Evolutionary conservation across 306 rosid species (phyloP).

Genomic region (Cicer chorassanicum): DNA sequence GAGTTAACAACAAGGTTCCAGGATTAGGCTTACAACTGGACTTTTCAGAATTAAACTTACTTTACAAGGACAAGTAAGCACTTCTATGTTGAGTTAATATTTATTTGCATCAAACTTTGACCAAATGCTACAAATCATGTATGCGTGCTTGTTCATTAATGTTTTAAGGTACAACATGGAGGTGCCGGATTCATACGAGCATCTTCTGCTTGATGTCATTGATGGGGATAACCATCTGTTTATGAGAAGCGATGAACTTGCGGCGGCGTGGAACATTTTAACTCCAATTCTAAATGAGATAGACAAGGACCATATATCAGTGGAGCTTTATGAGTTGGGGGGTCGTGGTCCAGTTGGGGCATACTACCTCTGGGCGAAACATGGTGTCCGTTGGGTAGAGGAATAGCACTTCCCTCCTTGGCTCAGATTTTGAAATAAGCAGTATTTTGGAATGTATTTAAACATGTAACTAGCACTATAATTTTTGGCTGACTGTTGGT

Average conservation of each 20-base stretch:
- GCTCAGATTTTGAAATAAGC: slow-evolving; percentile 25
- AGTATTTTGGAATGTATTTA: not conserved
- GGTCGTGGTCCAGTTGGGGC: slow-evolving; percentile 92
- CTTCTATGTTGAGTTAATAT: slow-evolving; percentile 22
- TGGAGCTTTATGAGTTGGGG: slow-evolving; percentile 81
- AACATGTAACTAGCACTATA: not conserved
- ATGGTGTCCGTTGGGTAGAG: slow-evolving; percentile 76
- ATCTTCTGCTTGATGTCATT: slow-evolving; percentile 84
- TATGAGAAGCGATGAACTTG: slow-evolving; percentile 85
- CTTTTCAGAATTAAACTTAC: slow-evolving; percentile 85
- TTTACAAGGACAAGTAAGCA: slow-evolving; percentile 84
- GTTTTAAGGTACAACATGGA: slow-evolving; percentile 72
- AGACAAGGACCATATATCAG: slow-evolving; percentile 62
- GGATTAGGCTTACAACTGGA: slow-evolving; percentile 88
- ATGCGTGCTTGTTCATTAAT: slow-evolving; percentile 14
- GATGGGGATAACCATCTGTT: slow-evolving; percentile 86
- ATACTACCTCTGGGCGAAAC: slow-evolving; percentile 90
- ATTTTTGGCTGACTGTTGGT: slow-evolving; percentile 1
- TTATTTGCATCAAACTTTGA: slow-evolving; percentile 31
- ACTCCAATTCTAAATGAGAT: slow-evolving; percentile 75
- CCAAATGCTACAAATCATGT: slow-evolving; percentile 16
- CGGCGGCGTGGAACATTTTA: slow-evolving; percentile 83
- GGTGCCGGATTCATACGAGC: slow-evolving; percentile 89
- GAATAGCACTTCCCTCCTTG: slow-evolving; percentile 50
- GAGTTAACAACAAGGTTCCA: slow-evolving; percentile 91